Percentiles rank a stretch among this genome's conserved stretches.
These are phyloP conservation scores for Elongisporangium anandrum DNA, from an alignment of 352 stramenopile species.

Conservation along the genomic window DNA sequence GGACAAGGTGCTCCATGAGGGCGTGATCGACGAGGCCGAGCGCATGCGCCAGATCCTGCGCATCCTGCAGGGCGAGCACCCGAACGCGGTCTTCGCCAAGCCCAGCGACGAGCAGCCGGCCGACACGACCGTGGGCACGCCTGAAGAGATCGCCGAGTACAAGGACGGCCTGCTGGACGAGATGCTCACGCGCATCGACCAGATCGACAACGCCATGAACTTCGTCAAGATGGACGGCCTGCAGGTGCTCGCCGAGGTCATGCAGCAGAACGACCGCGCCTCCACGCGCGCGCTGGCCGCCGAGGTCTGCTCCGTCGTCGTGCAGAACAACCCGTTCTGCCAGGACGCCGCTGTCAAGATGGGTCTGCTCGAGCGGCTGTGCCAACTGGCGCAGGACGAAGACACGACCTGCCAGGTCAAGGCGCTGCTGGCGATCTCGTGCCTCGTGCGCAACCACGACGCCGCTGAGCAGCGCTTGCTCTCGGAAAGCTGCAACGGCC, in stretches of 20 bases:
- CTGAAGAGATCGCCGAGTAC: conserved; percentile 73
- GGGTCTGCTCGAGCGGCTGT: conserved; percentile 67
- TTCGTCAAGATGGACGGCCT: conserved; percentile 84
- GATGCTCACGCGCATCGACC: conserved; percentile 78
- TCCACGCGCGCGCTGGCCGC: conserved; percentile 62
- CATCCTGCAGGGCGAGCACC: conserved; percentile 77
- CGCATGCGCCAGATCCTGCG: conserved; percentile 80
- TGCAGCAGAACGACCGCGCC: conserved; percentile 42
- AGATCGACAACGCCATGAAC: conserved; percentile 88
- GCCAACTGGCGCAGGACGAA: conserved; percentile 36
- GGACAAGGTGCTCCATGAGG: conserved; percentile 82
- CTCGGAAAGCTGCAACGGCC: conserved; percentile 43
- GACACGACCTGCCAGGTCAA: conserved; percentile 75
- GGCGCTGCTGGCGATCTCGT: conserved; percentile 77
- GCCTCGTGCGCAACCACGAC: conserved; percentile 70
- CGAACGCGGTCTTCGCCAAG: conserved; percentile 56
- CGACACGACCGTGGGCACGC: conserved; percentile 18
- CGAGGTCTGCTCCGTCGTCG: conserved; percentile 75
- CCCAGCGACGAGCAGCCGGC: conserved; percentile 19
- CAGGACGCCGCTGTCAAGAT: conserved; percentile 65
- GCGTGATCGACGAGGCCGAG: conserved; percentile 82
- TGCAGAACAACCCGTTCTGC: conserved; percentile 85
- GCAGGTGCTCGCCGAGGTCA: conserved; percentile 48
- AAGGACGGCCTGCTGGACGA: conserved; percentile 81
- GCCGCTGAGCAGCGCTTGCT: conserved; percentile 61